A percentile compares a stretch with the other conserved stretches of the same genome.
phyloP scores from a whole-genome alignment of 2,329 filamentous ascomycete species.

The Pseudocercospora cruenta region DNA sequence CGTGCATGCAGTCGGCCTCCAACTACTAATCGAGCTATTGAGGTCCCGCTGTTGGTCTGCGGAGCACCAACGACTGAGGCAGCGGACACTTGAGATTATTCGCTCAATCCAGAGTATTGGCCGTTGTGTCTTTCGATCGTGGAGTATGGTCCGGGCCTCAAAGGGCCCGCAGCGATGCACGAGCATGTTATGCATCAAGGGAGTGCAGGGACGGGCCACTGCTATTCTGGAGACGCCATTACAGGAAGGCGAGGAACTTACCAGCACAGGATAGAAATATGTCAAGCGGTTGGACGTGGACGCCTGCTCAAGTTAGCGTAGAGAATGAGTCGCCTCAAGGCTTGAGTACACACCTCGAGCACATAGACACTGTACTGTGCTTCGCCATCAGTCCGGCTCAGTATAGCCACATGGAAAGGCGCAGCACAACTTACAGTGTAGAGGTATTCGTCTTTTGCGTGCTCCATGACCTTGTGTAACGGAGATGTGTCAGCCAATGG shows the following conservation, averaged over 20 bases:
- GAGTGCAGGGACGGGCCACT: not conserved
- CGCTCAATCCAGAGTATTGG: slow-evolving; percentile 7
- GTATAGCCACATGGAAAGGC: slow-evolving; percentile 53
- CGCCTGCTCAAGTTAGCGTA: slow-evolving; percentile 15
- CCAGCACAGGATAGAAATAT: slow-evolving; percentile 22
- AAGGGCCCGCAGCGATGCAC: slow-evolving; percentile 18
- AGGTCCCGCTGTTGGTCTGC: slow-evolving; percentile 14
- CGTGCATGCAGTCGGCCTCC: slow-evolving; percentile 3
- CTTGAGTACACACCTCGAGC: slow-evolving; percentile 47
- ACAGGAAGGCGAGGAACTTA: slow-evolving; percentile 13
- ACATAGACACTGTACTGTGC: slow-evolving; percentile 58
- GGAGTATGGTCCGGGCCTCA: slow-evolving; percentile 14
- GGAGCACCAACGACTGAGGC: slow-evolving; percentile 28
- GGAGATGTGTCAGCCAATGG: slow-evolving; percentile 38
- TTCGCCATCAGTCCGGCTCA: slow-evolving; percentile 29
- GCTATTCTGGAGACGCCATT: not conserved
- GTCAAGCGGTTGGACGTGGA: slow-evolving; percentile 23
- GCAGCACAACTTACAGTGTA: slow-evolving; percentile 63
- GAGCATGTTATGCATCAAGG: not conserved
- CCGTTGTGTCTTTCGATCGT: slow-evolving; percentile 6
- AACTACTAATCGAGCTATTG: not conserved
- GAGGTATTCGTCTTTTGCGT: slow-evolving; percentile 74
- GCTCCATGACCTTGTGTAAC: slow-evolving; percentile 57
- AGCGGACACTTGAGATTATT: slow-evolving; percentile 23
- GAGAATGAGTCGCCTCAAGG: not conserved